Conservation (phyloP, 495 filamentous ascomycete species). For the Daldinia grandis region DNA sequence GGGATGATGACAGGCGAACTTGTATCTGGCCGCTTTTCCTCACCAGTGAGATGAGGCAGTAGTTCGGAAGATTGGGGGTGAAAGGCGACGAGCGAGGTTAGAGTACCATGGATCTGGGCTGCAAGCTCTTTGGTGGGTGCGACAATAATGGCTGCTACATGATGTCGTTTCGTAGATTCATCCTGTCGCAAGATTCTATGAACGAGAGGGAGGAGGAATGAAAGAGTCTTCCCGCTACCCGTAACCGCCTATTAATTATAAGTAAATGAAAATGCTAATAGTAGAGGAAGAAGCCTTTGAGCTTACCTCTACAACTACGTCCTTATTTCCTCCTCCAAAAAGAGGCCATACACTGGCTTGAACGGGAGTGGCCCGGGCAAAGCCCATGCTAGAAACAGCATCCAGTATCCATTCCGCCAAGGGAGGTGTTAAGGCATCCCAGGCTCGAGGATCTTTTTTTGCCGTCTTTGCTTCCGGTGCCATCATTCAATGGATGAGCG, state of each 20-base stretch:
- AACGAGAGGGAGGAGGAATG: constrained; percentile 88
- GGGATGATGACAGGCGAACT: constrained; percentile 71
- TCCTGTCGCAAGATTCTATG: constrained; percentile 77
- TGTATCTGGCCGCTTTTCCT: constrained; percentile 63
- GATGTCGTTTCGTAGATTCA: constrained; percentile 83
- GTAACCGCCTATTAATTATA: constrained; percentile 73
- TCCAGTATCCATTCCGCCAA: constrained; percentile 93
- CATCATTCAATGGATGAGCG: constrained; percentile 42
- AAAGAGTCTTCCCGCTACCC: constrained; percentile 92
- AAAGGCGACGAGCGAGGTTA: constrained; percentile 78
- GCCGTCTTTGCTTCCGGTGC: constrained; percentile 45
- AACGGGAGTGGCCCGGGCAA: constrained; percentile 88
- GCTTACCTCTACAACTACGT: constrained; percentile 86
- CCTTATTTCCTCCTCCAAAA: constrained; percentile 86
- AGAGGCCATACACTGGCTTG: constrained; percentile 87
- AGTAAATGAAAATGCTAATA: neutral
- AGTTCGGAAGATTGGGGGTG: constrained; percentile 77
- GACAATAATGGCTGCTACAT: constrained; percentile 89
- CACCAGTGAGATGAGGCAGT: constrained; percentile 57
- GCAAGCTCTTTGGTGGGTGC: constrained; percentile 94
- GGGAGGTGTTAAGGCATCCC: constrained; percentile 78
- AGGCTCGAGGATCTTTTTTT: constrained; percentile 67
- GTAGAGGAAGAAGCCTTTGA: neutral
- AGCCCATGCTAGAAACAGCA: constrained; percentile 84
- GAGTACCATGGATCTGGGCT: constrained; percentile 86